These are phyloP conservation scores for Talaromyces verruculosus DNA, from an alignment of 2,329 filamentous ascomycete genomes.

Conservation along the genomic window DNA sequence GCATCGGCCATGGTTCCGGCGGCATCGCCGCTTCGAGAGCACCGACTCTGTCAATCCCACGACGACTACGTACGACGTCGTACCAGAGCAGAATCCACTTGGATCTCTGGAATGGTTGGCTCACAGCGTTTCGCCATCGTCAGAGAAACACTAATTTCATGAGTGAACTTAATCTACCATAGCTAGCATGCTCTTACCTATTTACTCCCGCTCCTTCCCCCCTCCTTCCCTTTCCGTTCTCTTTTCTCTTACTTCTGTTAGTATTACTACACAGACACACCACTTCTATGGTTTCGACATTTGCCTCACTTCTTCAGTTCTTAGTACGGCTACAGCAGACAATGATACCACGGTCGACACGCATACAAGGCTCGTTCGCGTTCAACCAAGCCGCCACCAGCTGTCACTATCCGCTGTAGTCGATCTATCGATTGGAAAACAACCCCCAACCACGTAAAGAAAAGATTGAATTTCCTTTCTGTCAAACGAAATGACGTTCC, in stretches of 20 bases:
- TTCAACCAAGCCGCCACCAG: conserved; percentile 11
- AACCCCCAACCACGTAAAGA: background rate
- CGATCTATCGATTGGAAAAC: background rate
- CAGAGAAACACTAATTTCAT: background rate
- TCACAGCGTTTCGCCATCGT: conserved; percentile 9
- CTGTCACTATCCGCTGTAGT: conserved; percentile 1
- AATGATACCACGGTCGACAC: conserved; percentile 17
- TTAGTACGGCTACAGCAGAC: conserved; percentile 12
- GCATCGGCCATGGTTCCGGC: conserved; percentile 11
- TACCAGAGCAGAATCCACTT: background rate
- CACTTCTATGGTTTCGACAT: background rate
- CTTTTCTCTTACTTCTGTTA: background rate
- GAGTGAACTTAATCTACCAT: background rate
- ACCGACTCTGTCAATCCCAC: background rate
- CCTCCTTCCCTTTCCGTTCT: background rate
- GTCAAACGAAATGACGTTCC: conserved; percentile 35
- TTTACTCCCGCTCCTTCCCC: conserved; percentile 9
- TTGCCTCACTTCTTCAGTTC: background rate
- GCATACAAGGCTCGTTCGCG: conserved; percentile 13
- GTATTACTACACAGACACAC: background rate
- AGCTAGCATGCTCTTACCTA: background rate
- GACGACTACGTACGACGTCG: background rate
- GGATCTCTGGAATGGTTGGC: background rate
- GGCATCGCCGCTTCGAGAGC: conserved; percentile 20
- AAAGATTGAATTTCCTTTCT: background rate